These are phyloP conservation scores for Trypanosoma rangeli DNA, from an alignment of 208 protist genomes.

Conservation along the genomic window DNA sequence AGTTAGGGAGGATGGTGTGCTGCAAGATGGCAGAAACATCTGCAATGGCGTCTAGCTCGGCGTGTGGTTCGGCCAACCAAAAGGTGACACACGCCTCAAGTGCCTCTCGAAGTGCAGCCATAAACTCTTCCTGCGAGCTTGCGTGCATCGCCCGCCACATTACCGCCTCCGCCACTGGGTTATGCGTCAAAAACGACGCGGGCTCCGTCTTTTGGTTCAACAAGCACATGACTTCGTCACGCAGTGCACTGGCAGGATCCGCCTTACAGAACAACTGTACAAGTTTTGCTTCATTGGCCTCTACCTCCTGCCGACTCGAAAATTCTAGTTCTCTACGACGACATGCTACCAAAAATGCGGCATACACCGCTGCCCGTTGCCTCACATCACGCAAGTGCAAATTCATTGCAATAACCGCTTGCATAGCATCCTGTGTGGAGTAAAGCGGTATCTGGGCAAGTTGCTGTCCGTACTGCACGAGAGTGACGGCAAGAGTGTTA, in stretches of 20 bases:
- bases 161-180: constrained; percentile 56
- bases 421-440: constrained; percentile 48
- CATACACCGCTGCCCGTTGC: constrained; percentile 68
- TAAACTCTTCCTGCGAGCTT: constrained; percentile 40
- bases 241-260: constrained; percentile 39
- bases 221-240: constrained; percentile 54
- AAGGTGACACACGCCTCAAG: constrained; percentile 56
- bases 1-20: constrained; percentile 45
- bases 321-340: constrained; percentile 51
- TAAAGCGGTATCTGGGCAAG: constrained; percentile 60
- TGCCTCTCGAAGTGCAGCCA: constrained; percentile 34
- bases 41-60: constrained; percentile 61
- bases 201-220: constrained; percentile 47
- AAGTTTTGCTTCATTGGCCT: constrained; percentile 65
- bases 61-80: constrained; percentile 49
- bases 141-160: constrained; percentile 86
- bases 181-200: constrained; percentile 60
- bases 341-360: constrained; percentile 53
- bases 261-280: constrained; percentile 57
- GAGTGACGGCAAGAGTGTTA: constrained; percentile 36
- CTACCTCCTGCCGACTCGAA: constrained; percentile 41
- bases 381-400: constrained; percentile 40
- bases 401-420: constrained; percentile 51
- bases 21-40: constrained; percentile 68
- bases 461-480: constrained; percentile 46